Evolutionary conservation across 768 basidiomycete genomes (phyloP), one percentile per base, ranked within the genome.

Genomic region (Hemileccinum impolitum): DNA sequence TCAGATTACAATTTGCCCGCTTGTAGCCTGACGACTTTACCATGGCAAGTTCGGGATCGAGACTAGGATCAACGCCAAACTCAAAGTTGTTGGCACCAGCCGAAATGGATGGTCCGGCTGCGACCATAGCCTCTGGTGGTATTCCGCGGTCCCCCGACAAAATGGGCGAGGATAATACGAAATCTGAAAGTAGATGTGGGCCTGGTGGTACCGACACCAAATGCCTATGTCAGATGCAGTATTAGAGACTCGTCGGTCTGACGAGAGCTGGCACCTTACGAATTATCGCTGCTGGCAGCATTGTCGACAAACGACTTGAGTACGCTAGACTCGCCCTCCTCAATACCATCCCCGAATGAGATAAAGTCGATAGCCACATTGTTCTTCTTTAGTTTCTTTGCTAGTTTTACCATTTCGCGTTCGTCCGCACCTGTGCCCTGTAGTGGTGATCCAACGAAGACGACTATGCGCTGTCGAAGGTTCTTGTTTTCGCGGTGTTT

Each of bases 401-500:
- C 96, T 31, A 99, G 80, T 65, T 84, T 87, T 57, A 89, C 74
- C 80, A 94, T 85, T 46, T 77, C 75, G 58, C 87, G 84, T 64
- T 91, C 88, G 50, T 90, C 85, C 11, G 85, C 80, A 8, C 75
- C 84, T 26, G 73, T 65, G 26, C 82, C 85, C 18, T 80, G 75
- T n/a, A 94, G 70, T 2, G 96, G 96, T 4, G 91, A 94, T 14
- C 85, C 94, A 46, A 94, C 85, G 58, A 98, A 96, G 38, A 92
- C 89, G 63, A 99, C 83, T 59, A 99, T 90, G 35, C 96, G 84
- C 61, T 99, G 96, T 18, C 94, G 87, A 26, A 95, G 84, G 62
- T 94, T 97, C 81, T 98, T 98, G 77, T 98, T 97, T 70, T 94
- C 92, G 50, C 96, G 77, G 67, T 99, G 96, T 68, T 99, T 99